Evolutionary conservation across 2,329 filamentous ascomycete species (phyloP), one percentile per base, ranked within the genome.

Genomic region (Talaromyces sp.): DNA sequence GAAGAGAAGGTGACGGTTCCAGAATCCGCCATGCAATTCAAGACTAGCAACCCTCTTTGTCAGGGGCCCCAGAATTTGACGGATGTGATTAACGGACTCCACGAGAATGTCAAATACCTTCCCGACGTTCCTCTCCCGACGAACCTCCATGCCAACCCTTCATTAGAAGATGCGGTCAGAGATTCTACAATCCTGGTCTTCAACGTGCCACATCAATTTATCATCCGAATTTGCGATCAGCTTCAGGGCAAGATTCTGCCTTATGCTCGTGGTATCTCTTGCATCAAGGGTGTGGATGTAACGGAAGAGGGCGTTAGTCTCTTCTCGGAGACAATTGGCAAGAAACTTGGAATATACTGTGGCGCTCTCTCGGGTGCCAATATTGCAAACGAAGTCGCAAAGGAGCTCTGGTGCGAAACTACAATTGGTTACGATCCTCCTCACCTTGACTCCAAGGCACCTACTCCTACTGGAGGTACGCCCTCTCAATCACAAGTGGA

Each of bases 41-140:
- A 90, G 72, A 78, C 83, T 56, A 97, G 65, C 91, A 94, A 60
- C 92, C 97, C 81, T 95, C 73, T 85, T 43, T 85, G 85, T 73
- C 84, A 87, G 68, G 83, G 87, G 68, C 87, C 90, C 3, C 91
- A 95, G 77, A 97, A 97, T 81, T 88, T 99, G 77, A 97, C 95
- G 8, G 79, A 87, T 60, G 80, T 99, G 71, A 97, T 99, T 86
- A 99, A 99, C 83, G 86, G 84, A 52, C 81, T 90, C 73, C 93
- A 98, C 81, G 95, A 99, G 82, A 99, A 99, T 79, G 85, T 97
- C 82, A 99, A 98, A 81, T 99, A 99, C 81, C 90, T 99, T 10
- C 92, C 94, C n/a, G 88, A 88, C 72, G 91, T 99, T 74, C 82
- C 85, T 37, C 86, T 99, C 1, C 95, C 95, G 3, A 73, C 83